Percentiles rank a stretch among this genome's conserved stretches.
These are phyloP conservation scores for Termitomyces sp. DNA, from an alignment of 768 basidiomycete genomes.

Conservation along the genomic window DNA sequence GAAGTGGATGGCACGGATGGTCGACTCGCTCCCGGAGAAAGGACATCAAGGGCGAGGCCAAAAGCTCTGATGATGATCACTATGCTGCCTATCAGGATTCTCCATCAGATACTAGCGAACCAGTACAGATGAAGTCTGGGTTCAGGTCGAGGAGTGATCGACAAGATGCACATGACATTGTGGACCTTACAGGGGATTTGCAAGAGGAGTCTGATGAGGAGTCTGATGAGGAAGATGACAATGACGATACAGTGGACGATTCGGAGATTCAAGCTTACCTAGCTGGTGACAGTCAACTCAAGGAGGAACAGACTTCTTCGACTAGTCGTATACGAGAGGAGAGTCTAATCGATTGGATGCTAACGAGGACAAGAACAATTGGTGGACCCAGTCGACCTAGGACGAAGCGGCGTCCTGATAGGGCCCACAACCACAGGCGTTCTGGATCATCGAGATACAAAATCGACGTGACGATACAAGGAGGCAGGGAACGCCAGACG, in stretches of 20 bases:
- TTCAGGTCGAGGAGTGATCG: not conserved
- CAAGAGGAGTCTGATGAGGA: constrained; percentile 4
- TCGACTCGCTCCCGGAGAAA: constrained; percentile 23
- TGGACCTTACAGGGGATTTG: constrained; percentile 10
- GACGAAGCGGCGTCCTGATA: constrained; percentile 2
- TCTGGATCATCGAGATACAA: constrained; percentile 15
- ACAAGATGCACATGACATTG: constrained; percentile 17
- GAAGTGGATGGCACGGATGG: constrained; percentile 31
- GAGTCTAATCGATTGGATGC: constrained; percentile 67
- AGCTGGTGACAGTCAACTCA: constrained; percentile 9
- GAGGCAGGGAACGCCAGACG: constrained; percentile 33
- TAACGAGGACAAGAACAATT: constrained; percentile 36
- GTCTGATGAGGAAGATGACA: not conserved
- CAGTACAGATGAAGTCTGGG: constrained; percentile 3
- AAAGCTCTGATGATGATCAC: constrained; percentile 46
- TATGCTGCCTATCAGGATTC: not conserved
- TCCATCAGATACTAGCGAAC: not conserved
- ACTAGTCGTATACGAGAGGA: constrained; percentile 26
- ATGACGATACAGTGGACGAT: constrained; percentile 19
- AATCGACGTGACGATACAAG: constrained; percentile 32
- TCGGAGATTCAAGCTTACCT: constrained; percentile 28
- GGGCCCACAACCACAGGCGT: not conserved
- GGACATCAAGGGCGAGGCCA: constrained; percentile 57
- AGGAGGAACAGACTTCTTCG: constrained; percentile 6
- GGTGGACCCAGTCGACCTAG: constrained; percentile 16